phyloP scores from a whole-genome alignment of 352 stramenopile genomes.

The Phytopythium oedochilum region DNA sequence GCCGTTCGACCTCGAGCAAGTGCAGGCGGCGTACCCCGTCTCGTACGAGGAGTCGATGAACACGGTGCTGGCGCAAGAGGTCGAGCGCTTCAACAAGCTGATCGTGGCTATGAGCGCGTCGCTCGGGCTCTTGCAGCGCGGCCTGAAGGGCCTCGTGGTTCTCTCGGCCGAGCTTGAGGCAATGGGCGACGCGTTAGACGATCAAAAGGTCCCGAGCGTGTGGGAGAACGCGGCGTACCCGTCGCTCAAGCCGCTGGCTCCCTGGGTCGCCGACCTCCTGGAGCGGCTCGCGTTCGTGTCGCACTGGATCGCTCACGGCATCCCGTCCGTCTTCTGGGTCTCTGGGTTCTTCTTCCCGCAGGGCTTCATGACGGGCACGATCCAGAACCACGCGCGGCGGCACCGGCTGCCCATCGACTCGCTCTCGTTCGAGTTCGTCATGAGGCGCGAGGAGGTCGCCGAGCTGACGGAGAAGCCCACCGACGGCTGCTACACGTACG shows the following conservation, averaged over 20 bases:
- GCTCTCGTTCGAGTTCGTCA: constrained; percentile 87
- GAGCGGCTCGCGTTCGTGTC: constrained; percentile 70
- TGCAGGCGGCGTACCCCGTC: constrained; percentile 84
- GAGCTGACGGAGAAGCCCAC: constrained; percentile 50
- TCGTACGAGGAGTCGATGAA: constrained; percentile 94
- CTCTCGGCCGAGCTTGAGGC: constrained; percentile 84
- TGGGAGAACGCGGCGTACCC: constrained; percentile 91
- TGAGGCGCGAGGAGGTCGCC: constrained; percentile 52
- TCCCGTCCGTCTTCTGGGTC: constrained; percentile 86
- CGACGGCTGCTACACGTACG: constrained; percentile 88
- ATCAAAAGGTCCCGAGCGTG: constrained; percentile 84
- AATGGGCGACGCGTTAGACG: constrained; percentile 84
- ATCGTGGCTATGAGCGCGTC: constrained; percentile 60
- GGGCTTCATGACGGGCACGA: constrained; percentile 88
- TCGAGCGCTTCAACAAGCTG: constrained; percentile 83
- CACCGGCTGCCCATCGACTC: constrained; percentile 91
- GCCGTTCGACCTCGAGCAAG: constrained; percentile 76
- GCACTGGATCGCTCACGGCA: constrained; percentile 71
- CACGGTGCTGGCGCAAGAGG: constrained; percentile 90
- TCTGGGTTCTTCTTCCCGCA: constrained; percentile 92
- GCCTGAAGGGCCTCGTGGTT: constrained; percentile 75
- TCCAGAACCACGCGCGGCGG: constrained; percentile 90
- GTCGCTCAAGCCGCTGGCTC: constrained; percentile 84
- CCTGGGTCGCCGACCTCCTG: constrained; percentile 87
- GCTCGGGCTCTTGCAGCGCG: constrained; percentile 65